These are phyloP conservation scores for Monosporascus sp. DNA, from an alignment of 2,329 filamentous ascomycete species.

Conservation along the genomic window DNA sequence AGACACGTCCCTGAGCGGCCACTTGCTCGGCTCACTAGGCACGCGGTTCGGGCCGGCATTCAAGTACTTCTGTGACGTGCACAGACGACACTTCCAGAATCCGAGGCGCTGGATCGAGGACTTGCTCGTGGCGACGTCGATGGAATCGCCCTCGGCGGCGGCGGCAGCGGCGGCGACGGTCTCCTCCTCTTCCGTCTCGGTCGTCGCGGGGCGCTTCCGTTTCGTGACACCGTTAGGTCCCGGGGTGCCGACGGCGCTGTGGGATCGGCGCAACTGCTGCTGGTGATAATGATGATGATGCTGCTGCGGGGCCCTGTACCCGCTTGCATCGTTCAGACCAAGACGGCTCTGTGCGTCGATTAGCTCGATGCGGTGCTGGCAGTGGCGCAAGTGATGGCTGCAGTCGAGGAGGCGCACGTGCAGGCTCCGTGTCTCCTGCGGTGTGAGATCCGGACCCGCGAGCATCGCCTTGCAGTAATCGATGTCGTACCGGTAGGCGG, in stretches of 20 bases:
- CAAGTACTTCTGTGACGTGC: slow-evolving; percentile 37
- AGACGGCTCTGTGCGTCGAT: slow-evolving; percentile 27
- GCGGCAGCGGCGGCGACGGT: slow-evolving; percentile 7
- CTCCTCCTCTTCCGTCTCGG: slow-evolving; percentile 11
- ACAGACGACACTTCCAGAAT: slow-evolving; percentile 42
- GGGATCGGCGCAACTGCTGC: slow-evolving; percentile 5
- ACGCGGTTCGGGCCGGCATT: slow-evolving; percentile 34
- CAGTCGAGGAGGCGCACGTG: slow-evolving; percentile 39
- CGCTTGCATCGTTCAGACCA: neutral
- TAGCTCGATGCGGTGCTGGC: slow-evolving; percentile 35
- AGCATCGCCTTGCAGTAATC: slow-evolving; percentile 36
- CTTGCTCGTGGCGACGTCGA: slow-evolving; percentile 11
- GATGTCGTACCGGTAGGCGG: slow-evolving; percentile 36
- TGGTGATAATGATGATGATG: slow-evolving; percentile 1
- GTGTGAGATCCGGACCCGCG: slow-evolving; percentile 27
- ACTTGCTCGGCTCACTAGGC: slow-evolving; percentile 40
- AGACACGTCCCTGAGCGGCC: slow-evolving; percentile 41
- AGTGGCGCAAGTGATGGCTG: slow-evolving; percentile 38
- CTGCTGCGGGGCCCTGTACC: slow-evolving; percentile 8
- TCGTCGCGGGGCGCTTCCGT: slow-evolving; percentile 10
- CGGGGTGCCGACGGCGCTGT: slow-evolving; percentile 3
- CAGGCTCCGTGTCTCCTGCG: slow-evolving; percentile 35
- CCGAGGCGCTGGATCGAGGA: slow-evolving; percentile 35
- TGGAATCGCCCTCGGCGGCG: slow-evolving; percentile 9
- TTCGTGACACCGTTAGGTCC: slow-evolving; percentile 9